Evolutionary conservation across 306 rosid genomes (phyloP), one percentile per base, ranked within the genome.

Genomic region (Castanopsis chinensis): DNA sequence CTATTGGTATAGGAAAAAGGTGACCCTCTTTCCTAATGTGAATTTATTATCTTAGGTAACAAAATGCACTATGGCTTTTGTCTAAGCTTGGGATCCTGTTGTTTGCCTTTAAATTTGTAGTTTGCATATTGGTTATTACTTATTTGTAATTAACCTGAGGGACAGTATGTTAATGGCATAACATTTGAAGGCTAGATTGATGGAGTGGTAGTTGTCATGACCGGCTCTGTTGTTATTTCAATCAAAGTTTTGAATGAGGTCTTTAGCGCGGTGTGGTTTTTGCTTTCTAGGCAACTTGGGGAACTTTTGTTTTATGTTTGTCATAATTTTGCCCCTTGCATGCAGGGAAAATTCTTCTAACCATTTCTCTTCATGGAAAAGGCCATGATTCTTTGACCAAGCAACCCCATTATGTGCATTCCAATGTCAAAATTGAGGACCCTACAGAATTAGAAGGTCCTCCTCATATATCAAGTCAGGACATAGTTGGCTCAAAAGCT

Each of bases 321-420:
- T 73, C 14, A 75, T 58, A 59, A 10, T 17, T 63, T 74, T 86
- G 61, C 25, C 37, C 70, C 65, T 43, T 76, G 27, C 55, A 19
- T 86, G 74, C 94, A 94, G 98, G 97, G 79, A 94, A 88, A 85
- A 83, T 92, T 81, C 92, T 90, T 71, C 89, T 94, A 23, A 89
- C 91, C 53, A 56, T 90, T 51, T 92, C 93, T 70, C 82, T 94
- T 79, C 93, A 83, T 54, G 89, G 87, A 71, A 88, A 89, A 81
- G 73, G 78, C 59, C 75, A 73, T 49, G 78, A 76, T 20, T 74
- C 76, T 76, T 72, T 51, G 8, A 55, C 37, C 72, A 80, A 78
- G 79, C 80, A 27, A 9, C 78, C 71, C 60, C 53, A 43, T 80
- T 69, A 79, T 61, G 49, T 82, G 17, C 85, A 63, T 37, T 79